Conservation (phyloP, 2,329 filamentous ascomycete genomes). For the Colletotrichum scovillei region DNA sequence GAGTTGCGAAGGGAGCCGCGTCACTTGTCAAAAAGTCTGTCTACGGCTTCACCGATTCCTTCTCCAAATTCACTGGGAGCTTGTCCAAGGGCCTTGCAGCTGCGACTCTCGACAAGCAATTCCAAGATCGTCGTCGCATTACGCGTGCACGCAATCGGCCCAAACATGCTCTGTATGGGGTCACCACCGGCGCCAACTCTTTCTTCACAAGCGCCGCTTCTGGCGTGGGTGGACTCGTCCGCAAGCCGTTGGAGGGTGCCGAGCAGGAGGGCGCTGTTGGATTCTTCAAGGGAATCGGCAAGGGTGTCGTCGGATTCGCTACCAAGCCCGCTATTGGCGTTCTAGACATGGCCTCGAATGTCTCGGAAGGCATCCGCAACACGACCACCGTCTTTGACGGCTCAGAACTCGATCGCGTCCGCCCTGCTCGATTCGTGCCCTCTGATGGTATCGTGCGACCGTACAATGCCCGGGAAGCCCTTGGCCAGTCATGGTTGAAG, state of each 20-base stretch:
- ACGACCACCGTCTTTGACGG: constrained; percentile 98
- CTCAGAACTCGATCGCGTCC: constrained; percentile 91
- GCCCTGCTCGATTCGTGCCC: constrained; percentile 92
- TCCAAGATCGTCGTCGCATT: constrained; percentile 95
- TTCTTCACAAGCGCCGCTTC: constrained; percentile 93
- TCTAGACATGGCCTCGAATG: constrained; percentile 95
- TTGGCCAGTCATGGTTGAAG: constrained; percentile 99
- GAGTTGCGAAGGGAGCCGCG: constrained; percentile 95
- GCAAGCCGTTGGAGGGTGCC: constrained; percentile 93
- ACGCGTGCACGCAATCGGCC: constrained; percentile 91
- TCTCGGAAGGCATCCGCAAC: constrained; percentile 97
- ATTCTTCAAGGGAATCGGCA: constrained; percentile 98
- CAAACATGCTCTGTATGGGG: constrained; percentile 96
- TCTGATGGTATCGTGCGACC: constrained; percentile 93
- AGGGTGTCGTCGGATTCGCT: constrained; percentile 91
- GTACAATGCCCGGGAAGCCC: constrained; percentile 92
- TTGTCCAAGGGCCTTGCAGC: constrained; percentile 96
- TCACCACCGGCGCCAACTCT: constrained; percentile 94
- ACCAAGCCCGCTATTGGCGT: constrained; percentile 98
- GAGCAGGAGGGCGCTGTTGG: constrained; percentile 94
- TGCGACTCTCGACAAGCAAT: constrained; percentile 97
- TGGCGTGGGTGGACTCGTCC: constrained; percentile 91
- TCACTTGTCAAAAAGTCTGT: constrained; percentile 99
- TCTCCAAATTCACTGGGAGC: constrained; percentile 97
- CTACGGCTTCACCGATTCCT: constrained; percentile 95